Conservation (phyloP, 2,329 filamentous ascomycete species). For the Teratosphaeria epicoccoides region DNA sequence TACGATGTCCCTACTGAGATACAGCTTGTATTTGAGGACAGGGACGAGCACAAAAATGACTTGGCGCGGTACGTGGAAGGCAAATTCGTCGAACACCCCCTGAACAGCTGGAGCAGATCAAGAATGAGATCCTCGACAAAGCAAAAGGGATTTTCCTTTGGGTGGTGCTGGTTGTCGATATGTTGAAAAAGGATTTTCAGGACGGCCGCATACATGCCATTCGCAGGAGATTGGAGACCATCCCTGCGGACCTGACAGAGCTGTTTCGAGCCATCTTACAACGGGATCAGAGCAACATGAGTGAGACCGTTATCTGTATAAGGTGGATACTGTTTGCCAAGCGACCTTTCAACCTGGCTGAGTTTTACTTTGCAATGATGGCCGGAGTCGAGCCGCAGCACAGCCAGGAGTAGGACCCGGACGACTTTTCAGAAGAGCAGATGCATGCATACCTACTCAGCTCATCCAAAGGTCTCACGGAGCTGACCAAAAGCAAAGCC, state of each 20-base stretch:
- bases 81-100: constrained; percentile 5
- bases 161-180: constrained; percentile 35
- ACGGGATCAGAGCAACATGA: constrained; percentile 34
- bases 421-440: constrained; percentile 5
- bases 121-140: constrained; percentile 25
- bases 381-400: constrained; percentile 17
- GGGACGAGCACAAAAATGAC: constrained; percentile 25
- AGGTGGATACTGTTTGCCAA: constrained; percentile 45
- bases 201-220: constrained; percentile 22
- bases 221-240: constrained; percentile 26
- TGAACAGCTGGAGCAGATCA: constrained; percentile 13
- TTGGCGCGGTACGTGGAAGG: constrained; percentile 26
- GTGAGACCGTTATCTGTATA: constrained; percentile 37
- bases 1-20: constrained; percentile 26
- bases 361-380: constrained; percentile 38
- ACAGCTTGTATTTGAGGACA: constrained; percentile 25
- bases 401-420: constrained; percentile 11
- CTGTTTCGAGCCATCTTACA: constrained; percentile 43
- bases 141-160: constrained; percentile 38
- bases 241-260: constrained; percentile 33
- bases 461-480: constrained; percentile 42
- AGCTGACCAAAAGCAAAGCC: constrained; percentile 26
- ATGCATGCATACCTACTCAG: constrained; percentile 29
- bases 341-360: constrained; percentile 30
- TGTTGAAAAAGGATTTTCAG: constrained; percentile 35